Conservation (phyloP, 2,329 filamentous ascomycete species). For the Curvularia sp. region DNA sequence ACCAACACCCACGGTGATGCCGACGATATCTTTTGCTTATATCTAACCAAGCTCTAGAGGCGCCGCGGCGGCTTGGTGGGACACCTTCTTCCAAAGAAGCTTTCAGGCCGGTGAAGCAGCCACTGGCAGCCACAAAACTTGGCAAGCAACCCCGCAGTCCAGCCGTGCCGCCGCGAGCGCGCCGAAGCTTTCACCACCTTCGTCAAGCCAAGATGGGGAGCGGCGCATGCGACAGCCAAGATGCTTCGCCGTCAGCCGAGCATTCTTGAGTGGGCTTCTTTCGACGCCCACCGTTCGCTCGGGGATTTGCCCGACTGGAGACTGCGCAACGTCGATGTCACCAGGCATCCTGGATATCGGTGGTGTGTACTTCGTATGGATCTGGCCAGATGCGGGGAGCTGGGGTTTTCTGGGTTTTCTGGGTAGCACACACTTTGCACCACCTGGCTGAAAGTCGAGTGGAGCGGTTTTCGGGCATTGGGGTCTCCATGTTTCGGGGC, state of each 20-base stretch:
- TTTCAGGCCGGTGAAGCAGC: conserved; percentile 30
- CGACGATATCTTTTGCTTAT: conserved; percentile 7
- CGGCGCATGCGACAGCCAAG: conserved; percentile 17
- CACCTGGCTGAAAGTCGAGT: neutral
- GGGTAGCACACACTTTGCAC: neutral
- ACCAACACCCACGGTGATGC: conserved; percentile 7
- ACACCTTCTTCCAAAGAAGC: conserved; percentile 31
- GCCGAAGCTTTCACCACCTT: conserved; percentile 12
- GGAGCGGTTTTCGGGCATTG: conserved; percentile 2
- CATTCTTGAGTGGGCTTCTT: conserved; percentile 43
- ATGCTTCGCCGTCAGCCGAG: conserved; percentile 37
- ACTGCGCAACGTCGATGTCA: neutral
- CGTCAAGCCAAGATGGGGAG: conserved; percentile 30
- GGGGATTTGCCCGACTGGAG: neutral
- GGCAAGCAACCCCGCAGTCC: conserved; percentile 33
- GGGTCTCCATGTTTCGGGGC: conserved; percentile 2
- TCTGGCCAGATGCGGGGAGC: neutral
- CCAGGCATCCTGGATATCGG: neutral
- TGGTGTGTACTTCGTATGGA: neutral
- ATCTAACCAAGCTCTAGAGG: conserved; percentile 31
- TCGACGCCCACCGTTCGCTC: conserved; percentile 30
- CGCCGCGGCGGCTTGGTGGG: conserved; percentile 33
- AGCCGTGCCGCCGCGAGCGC: conserved; percentile 23
- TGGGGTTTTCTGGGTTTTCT: conserved; percentile 5
- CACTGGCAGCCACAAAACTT: conserved; percentile 36